Conservation (phyloP, 2,329 filamentous ascomycete species). For the Cylindrodendrum hubeiense region DNA sequence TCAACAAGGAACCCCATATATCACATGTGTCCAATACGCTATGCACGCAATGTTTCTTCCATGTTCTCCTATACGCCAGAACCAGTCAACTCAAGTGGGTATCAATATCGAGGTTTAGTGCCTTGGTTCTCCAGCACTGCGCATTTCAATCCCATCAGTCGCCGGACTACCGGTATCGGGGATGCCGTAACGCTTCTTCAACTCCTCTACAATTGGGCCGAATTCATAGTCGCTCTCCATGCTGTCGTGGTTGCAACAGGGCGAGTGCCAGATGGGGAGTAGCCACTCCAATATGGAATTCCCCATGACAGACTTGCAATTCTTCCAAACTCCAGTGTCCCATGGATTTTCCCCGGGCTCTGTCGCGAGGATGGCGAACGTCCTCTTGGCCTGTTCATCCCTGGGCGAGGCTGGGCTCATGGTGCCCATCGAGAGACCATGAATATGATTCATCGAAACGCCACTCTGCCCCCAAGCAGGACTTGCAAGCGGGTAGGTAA, state of each 20-base stretch:
- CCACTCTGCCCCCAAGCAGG: slow-evolving; percentile 25
- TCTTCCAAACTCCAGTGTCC: slow-evolving; percentile 77
- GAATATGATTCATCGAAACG: slow-evolving; percentile 19
- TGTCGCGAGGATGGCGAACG: slow-evolving; percentile 84
- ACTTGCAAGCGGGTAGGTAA: slow-evolving; percentile 68
- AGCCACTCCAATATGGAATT: slow-evolving; percentile 80
- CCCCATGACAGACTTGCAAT: slow-evolving; percentile 87
- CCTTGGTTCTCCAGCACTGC: slow-evolving; percentile 19
- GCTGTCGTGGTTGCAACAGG: slow-evolving; percentile 77
- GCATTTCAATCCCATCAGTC: slow-evolving; percentile 36
- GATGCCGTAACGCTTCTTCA: slow-evolving; percentile 59
- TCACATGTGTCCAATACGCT: neutral
- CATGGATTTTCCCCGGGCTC: slow-evolving; percentile 85
- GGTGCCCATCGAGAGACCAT: slow-evolving; percentile 28
- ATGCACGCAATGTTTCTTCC: neutral
- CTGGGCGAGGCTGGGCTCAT: slow-evolving; percentile 42
- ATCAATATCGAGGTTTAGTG: slow-evolving; percentile 30
- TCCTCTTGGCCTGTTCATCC: slow-evolving; percentile 67
- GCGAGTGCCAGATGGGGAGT: slow-evolving; percentile 80
- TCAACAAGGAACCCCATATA: neutral
- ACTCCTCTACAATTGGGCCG: slow-evolving; percentile 69
- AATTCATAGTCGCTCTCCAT: slow-evolving; percentile 76
- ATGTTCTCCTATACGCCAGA: neutral
- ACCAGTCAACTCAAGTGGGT: slow-evolving; percentile 26
- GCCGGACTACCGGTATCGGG: slow-evolving; percentile 20